Percentiles rank a stretch among this genome's conserved stretches.
Conservation (phyloP, 139 green algal genomes). For the Prasinococcaceae sp. region DNA sequence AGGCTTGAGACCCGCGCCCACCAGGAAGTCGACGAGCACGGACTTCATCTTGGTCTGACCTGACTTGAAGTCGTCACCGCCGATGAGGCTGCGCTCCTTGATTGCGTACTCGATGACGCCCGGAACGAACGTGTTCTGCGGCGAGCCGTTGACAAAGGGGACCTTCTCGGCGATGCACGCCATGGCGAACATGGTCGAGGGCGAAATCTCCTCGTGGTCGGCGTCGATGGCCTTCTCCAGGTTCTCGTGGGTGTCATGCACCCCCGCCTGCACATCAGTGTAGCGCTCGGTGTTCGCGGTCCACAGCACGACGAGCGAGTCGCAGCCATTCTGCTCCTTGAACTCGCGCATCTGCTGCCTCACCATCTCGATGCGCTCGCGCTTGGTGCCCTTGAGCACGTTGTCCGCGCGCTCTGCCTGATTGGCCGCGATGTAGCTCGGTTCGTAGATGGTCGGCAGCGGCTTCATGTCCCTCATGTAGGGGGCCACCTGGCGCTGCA, state of each 20-base stretch:
- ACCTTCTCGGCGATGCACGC: slow-evolving; percentile 82
- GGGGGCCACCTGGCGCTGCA: slow-evolving; percentile 89
- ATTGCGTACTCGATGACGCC: slow-evolving; percentile 69
- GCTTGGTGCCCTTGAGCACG: slow-evolving; percentile 76
- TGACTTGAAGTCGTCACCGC: slow-evolving; percentile 97
- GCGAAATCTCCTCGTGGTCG: slow-evolving; percentile 80
- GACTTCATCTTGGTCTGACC: slow-evolving; percentile 86
- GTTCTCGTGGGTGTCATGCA: slow-evolving; percentile 94
- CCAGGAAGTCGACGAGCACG: slow-evolving; percentile 93
- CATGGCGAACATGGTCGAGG: slow-evolving; percentile 83
- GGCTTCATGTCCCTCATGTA: slow-evolving; percentile 86
- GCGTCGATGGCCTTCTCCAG: slow-evolving; percentile 66
- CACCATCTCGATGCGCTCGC: slow-evolving; percentile 76
- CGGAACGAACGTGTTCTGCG: slow-evolving; percentile 93
- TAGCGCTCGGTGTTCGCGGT: slow-evolving; percentile 99
- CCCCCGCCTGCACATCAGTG: slow-evolving; percentile 58
- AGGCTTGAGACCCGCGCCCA: slow-evolving; percentile 95
- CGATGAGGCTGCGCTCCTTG: slow-evolving; percentile 74
- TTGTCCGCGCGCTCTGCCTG: slow-evolving; percentile 84
- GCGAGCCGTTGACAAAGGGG: slow-evolving; percentile 95
- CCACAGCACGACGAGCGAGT: slow-evolving; percentile 84
- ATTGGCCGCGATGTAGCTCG: slow-evolving; percentile 92
- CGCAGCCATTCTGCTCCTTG: slow-evolving; percentile 27
- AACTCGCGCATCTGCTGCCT: slow-evolving; percentile 62
- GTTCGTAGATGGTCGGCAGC: slow-evolving; percentile 91